These are phyloP conservation scores for Corynespora cassiicola DNA, from an alignment of 2,329 filamentous ascomycete species.

Conservation along the genomic window DNA sequence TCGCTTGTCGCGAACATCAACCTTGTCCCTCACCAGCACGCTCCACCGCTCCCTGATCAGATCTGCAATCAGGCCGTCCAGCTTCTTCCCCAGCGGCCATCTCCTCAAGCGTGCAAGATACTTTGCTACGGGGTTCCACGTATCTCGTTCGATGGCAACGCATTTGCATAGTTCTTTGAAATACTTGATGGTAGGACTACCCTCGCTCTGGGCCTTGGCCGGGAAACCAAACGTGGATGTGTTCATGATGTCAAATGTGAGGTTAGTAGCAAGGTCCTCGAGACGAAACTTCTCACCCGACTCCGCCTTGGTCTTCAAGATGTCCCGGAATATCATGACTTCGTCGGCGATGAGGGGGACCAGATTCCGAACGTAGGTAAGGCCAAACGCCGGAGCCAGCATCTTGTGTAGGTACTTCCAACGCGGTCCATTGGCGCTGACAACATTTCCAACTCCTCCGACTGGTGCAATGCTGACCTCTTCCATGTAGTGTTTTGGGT, in stretches of 20 bases:
- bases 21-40: slow-evolving; percentile 33
- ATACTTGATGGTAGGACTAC: slow-evolving; percentile 22
- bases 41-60: slow-evolving; percentile 47
- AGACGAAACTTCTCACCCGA: slow-evolving; percentile 30
- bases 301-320: slow-evolving; percentile 23
- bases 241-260: slow-evolving; percentile 37
- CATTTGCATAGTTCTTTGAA: slow-evolving; percentile 25
- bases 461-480: slow-evolving; percentile 27
- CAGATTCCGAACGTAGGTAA: slow-evolving; percentile 36
- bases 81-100: slow-evolving; percentile 16
- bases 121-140: slow-evolving; percentile 26
- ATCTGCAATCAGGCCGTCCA: slow-evolving; percentile 42
- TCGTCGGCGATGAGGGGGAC: slow-evolving; percentile 40
- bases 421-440: slow-evolving; percentile 32
- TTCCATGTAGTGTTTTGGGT: slow-evolving; percentile 38
- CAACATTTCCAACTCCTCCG: slow-evolving; percentile 35
- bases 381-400: slow-evolving; percentile 44
- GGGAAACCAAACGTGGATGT: slow-evolving; percentile 31
- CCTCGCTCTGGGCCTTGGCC: slow-evolving; percentile 29
- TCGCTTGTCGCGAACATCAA: slow-evolving; percentile 44
- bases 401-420: slow-evolving; percentile 46
- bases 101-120: slow-evolving; percentile 17
- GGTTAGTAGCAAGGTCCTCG: slow-evolving; percentile 24
- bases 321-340: slow-evolving; percentile 35
- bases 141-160: slow-evolving; percentile 16